These are phyloP conservation scores for Acacia confusa DNA, from an alignment of 306 rosid genomes.

Conservation along the genomic window DNA sequence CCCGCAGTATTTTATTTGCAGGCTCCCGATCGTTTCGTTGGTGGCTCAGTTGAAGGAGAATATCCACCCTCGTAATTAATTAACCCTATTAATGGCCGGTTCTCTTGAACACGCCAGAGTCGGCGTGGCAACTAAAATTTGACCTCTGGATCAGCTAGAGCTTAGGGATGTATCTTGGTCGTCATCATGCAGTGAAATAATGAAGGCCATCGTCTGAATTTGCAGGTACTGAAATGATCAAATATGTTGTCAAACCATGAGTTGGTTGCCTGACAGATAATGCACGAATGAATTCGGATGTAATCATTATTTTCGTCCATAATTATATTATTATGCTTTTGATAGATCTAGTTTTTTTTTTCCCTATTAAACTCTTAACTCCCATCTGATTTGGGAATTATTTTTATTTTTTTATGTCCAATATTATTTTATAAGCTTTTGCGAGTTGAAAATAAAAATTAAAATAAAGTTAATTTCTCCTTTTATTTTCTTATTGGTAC, in stretches of 20 bases:
- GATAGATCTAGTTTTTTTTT: too few relatives aligned
- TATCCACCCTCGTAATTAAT: slow-evolving; percentile 19
- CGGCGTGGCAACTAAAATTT: not conserved
- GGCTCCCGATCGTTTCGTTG: not conserved
- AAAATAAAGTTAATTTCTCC: too few relatives aligned
- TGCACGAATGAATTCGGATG: not conserved
- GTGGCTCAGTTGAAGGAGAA: not conserved
- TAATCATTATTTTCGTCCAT: not conserved
- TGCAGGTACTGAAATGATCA: not conserved
- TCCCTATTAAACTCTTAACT: too few relatives aligned
- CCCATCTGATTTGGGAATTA: too few relatives aligned
- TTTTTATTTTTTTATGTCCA: too few relatives aligned
- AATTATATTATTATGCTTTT: not conserved
- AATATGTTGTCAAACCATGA: too few relatives aligned
- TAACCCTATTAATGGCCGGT: not conserved
- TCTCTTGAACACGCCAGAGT: not conserved
- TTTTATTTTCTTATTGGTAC: too few relatives aligned
- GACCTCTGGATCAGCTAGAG: not conserved
- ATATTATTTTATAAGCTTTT: too few relatives aligned
- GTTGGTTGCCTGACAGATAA: not conserved
- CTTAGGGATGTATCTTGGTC: not conserved
- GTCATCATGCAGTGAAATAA: not conserved
- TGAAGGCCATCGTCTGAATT: not conserved
- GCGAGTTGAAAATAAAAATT: too few relatives aligned
- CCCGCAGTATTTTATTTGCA: slow-evolving; percentile 31